Evolutionary conservation across 106 monocot species (phyloP), one percentile per base, ranked within the genome.

Genomic region (Allium fistulosum): DNA sequence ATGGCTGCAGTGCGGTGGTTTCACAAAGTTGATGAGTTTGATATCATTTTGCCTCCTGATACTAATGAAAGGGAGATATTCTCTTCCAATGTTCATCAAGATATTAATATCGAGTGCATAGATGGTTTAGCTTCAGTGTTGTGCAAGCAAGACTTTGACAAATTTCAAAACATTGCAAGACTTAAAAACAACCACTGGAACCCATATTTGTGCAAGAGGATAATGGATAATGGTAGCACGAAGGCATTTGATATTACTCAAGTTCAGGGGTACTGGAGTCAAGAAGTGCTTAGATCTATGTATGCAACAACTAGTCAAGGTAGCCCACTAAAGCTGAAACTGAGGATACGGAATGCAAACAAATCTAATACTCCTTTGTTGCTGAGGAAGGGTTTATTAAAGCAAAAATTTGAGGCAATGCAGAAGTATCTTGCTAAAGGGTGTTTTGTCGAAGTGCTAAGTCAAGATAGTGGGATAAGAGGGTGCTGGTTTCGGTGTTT

Each of bases 401-500:
- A 72, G 59, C 70, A 73, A 37, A 77, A 69, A 22, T 17, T 55
- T 59, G 50, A 68, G 17, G 72, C 62, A 57, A 60, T 69, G 64
- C 69, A 69, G 18, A 17, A 68, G 17, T 15, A 53, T 61, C 60
- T 87, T n/a, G 74, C 45, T 68, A 69, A 72, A 59, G 94, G 90
- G 26, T 66, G 74, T 49, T 69, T 63, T 51, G 77, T 84, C 67
- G 96, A 96, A 79, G 84, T 96, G 52, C 80, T 96, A 13, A 88
- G 76, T 18, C 92, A 96, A 63, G 96, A 96, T 56, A 92, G 92
- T 73, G 92, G 96, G 13, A 78, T 96, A 4, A 86, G 91, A 80
- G 96, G 96, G 9, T 96, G 96, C 26, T 96, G 96, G 96, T 96
- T 96, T 53, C 71, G 77, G 10, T 79, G 88, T 61, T 48, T 82